Base-by-base conservation (phyloP, 371 early-diverging fungal species). In the Umbelopsis sp. region DNA sequence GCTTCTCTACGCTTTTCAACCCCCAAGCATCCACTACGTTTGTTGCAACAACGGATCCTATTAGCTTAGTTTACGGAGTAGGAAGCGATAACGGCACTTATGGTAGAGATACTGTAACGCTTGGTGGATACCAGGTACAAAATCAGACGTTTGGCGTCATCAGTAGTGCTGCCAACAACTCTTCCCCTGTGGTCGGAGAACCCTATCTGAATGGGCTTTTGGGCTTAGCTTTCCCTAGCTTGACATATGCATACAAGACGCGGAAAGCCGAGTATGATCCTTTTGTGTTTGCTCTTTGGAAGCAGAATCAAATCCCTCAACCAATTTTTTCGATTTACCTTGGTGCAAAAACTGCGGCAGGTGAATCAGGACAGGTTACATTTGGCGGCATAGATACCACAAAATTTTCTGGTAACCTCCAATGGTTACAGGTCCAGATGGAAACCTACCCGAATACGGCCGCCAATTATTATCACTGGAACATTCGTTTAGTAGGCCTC, bases 341-440 rank as follows among this genome's bases (percentile, higher is more conserved):
- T 14, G 76, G 76, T 50, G 48, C 69, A 14, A 46, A 68, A 29
- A 44, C 41, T 16, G 65, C 70, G 11, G 38, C 70, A 37, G 73
- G 73, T 14, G 68, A 70, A 44, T 66, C 64, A 1, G 91, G 89
- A 2, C 80, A 84, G 41, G 73, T 89, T 6, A 71, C 84, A n/a
- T 79, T 91, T 65, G 87, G 87, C 11, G 87, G 84, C 0, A 79
- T 79, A 45, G 87, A 90, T 63, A 66, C 70, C n/a, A 44, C 75
- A 64, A 81, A 81, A 63, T 86, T 78, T 67, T 72, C 72, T 5
- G 87, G 88, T 18, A 44, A 63, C 7, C 35, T 89, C 24, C 66
- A 72, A 24, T 89, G 84, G 46, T 41, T 75, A 16, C 78, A 77
- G 4, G 70, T 78, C 0, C 57, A 74, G 11, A 66, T 35, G 10